These are phyloP conservation scores for Vigna hirtella DNA, from an alignment of 306 rosid genomes.

Conservation along the genomic window DNA sequence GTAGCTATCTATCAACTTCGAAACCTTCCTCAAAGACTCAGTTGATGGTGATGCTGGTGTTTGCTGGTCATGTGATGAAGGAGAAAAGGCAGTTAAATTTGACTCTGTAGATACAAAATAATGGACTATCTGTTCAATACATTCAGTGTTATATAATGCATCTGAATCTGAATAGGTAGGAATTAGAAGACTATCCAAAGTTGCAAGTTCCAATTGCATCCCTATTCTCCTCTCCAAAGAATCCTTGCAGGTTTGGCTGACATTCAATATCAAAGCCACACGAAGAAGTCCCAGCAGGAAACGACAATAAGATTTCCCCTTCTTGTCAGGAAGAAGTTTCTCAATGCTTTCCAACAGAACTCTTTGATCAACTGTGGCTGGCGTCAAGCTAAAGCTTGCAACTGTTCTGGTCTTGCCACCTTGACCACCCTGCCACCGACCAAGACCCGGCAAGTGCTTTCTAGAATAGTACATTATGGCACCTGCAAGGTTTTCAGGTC, in stretches of 20 bases:
- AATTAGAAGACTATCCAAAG: constrained; percentile 83
- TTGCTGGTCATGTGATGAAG: constrained; percentile 64
- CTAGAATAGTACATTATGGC: constrained; percentile 84
- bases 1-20: constrained; percentile 58
- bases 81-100: constrained; percentile 66
- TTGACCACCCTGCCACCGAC: constrained; percentile 87
- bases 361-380: constrained; percentile 79
- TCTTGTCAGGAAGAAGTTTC: constrained; percentile 87
- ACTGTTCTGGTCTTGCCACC: constrained; percentile 70
- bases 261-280: constrained; percentile 82
- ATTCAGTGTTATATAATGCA: constrained; percentile 75
- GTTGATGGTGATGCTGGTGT: constrained; percentile 62
- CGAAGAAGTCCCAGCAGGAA: constrained; percentile 93
- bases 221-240: constrained; percentile 89
- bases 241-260: constrained; percentile 62
- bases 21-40: constrained; percentile 66
- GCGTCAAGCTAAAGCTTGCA: constrained; percentile 77
- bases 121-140: constrained; percentile 70
- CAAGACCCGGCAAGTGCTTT: constrained; percentile 89
- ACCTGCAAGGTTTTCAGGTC: constrained; percentile 82
- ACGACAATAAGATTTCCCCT: constrained; percentile 80
- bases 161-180: constrained; percentile 88
- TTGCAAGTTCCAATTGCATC: constrained; percentile 88
- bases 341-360: constrained; percentile 77
- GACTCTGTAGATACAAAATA: constrained; percentile 69